Evolutionary conservation across 2,329 filamentous ascomycete genomes (phyloP).

Genomic region (Rhynchosporium agropyri): DNA sequence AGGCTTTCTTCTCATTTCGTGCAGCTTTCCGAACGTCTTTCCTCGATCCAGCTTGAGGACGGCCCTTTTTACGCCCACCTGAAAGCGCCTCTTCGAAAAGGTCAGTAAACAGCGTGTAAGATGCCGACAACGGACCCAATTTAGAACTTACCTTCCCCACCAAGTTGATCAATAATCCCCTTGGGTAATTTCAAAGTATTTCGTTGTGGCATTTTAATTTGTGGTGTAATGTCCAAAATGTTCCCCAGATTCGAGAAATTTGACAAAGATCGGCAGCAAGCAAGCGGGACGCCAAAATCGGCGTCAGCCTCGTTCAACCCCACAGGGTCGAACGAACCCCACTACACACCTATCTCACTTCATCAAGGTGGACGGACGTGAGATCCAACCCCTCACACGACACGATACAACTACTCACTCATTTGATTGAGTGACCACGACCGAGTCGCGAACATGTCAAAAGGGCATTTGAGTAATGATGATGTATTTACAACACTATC

Average conservation of each 20-base stretch:
- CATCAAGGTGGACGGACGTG: no score
- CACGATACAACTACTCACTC: conserved; percentile 11
- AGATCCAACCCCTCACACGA: conserved; percentile 11
- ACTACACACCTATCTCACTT: neutral
- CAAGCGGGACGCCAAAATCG: conserved; percentile 14
- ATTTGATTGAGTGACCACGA: neutral
- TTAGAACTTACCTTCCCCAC: conserved; percentile 40
- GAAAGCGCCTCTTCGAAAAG: conserved; percentile 31
- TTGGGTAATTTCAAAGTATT: conserved; percentile 49
- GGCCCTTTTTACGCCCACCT: conserved; percentile 27
- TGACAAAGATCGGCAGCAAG: conserved; percentile 6
- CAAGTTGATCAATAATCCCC: conserved; percentile 50
- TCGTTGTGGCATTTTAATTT: conserved; percentile 29
- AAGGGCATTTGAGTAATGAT: conserved; percentile 60
- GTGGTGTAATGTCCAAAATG: conserved; percentile 30
- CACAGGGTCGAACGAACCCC: conserved; percentile 26
- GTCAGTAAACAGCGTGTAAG: conserved; percentile 4
- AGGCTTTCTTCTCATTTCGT: conserved; percentile 39
- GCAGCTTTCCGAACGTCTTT: conserved; percentile 43
- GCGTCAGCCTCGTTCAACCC: conserved; percentile 19
- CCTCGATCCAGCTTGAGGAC: conserved; percentile 30
- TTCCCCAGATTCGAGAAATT: conserved; percentile 23
- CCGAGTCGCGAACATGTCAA: conserved; percentile 45
- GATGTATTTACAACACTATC: conserved; percentile 50
- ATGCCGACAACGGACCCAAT: neutral